Percentiles rank a stretch among this genome's conserved stretches.
Conservation (phyloP, 202 grass and related monocot genomes). For the Carex sylvatica region DNA sequence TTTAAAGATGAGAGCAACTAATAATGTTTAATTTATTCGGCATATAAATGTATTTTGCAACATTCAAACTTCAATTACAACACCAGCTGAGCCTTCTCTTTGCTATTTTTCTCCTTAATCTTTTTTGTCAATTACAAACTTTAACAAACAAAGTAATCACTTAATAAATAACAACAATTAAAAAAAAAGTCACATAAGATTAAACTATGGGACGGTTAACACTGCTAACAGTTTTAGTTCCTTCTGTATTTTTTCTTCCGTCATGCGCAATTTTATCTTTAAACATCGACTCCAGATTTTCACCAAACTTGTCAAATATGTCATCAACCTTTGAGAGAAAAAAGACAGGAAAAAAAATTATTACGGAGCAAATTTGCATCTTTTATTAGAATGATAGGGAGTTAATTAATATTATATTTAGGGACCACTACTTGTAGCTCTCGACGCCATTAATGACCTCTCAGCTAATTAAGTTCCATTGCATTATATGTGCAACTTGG, state of each 20-base stretch:
- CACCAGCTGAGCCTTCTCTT: no score
- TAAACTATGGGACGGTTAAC: no score
- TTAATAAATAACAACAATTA: no score
- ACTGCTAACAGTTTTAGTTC: no score
- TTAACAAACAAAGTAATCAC: no score
- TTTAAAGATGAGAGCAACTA: not conserved
- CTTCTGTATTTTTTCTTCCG: not conserved
- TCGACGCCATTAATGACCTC: not conserved
- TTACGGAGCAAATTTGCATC: not conserved
- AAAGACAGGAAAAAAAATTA: not conserved
- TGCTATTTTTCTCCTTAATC: no score
- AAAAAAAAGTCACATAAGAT: no score
- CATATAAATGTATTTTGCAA: no score
- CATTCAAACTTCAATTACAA: no score
- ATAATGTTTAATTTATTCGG: not conserved
- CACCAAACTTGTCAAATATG: constrained; percentile 23
- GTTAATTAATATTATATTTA: not conserved
- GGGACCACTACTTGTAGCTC: not conserved
- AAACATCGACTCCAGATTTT: constrained; percentile 21
- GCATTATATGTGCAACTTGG: not conserved
- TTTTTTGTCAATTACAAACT: no score
- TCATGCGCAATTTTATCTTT: constrained; percentile 17
- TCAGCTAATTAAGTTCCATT: not conserved
- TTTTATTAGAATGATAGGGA: not conserved
- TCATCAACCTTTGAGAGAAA: constrained; percentile 19